Evolutionary conservation across 2,329 filamentous ascomycete genomes (phyloP).

Genomic region (Trichoderma breve): DNA sequence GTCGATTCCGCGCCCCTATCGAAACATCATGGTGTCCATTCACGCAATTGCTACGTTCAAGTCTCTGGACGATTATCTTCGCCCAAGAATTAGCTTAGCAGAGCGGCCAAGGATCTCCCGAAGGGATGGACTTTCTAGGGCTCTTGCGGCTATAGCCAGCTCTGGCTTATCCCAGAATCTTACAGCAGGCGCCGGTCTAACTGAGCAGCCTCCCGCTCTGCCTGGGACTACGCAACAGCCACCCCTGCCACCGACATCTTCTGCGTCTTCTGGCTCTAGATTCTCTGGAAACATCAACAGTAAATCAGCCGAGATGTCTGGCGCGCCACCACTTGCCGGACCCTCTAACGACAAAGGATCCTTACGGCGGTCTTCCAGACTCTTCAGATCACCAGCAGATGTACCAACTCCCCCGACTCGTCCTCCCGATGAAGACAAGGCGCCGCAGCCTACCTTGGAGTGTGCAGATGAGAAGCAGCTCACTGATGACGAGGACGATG

Average conservation of each 20-base stretch:
- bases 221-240: conserved; percentile 38
- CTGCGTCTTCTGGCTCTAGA: conserved; percentile 46
- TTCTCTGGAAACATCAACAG: conserved; percentile 46
- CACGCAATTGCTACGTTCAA: conserved; percentile 99
- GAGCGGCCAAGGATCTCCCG: conserved; percentile 64
- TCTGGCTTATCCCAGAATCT: conserved; percentile 58
- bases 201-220: conserved; percentile 43
- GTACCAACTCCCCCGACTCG: conserved; percentile 50
- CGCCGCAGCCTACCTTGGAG: conserved; percentile 71
- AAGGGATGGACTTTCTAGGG: conserved; percentile 63
- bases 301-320: conserved; percentile 45
- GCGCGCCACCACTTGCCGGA: conserved; percentile 45
- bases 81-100: conserved; percentile 79
- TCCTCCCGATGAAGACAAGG: conserved; percentile 56
- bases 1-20: conserved; percentile 81
- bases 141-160: conserved; percentile 74
- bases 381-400: conserved; percentile 53
- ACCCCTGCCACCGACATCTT: conserved; percentile 31
- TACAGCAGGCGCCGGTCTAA: conserved; percentile 46
- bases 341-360: conserved; percentile 57
- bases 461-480: conserved; percentile 90
- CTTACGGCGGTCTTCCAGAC: conserved; percentile 63
- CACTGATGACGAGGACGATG: conserved; percentile 69
- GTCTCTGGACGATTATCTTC: conserved; percentile 89
- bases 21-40: conserved; percentile 97